These are phyloP conservation scores for Sclerotinia nivalis DNA, from an alignment of 2,329 filamentous ascomycete genomes.

Conservation along the genomic window DNA sequence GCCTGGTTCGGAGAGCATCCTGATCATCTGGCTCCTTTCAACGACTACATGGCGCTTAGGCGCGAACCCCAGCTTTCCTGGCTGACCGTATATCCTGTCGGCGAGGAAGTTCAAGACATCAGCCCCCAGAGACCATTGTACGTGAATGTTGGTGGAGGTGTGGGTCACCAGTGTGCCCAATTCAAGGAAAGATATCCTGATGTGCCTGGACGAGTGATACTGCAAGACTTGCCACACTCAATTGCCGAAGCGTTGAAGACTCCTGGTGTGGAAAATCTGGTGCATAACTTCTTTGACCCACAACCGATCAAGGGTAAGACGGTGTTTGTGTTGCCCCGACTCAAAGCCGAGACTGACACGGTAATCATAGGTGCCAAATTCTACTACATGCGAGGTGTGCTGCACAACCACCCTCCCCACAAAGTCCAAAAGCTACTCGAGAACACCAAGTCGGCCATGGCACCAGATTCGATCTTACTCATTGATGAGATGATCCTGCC, in stretches of 20 bases:
- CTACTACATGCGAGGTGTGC: conserved; percentile 45
- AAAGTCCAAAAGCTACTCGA: conserved; percentile 24
- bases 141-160: conserved; percentile 46
- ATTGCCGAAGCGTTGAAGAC: conserved; percentile 34
- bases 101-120: not conserved
- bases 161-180: conserved; percentile 43
- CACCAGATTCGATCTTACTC: conserved; percentile 37
- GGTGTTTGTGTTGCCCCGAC: not conserved
- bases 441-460: not conserved
- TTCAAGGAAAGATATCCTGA: conserved; percentile 41
- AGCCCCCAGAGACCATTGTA: conserved; percentile 34
- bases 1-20: not conserved
- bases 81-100: not conserved
- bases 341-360: no score
- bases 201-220: conserved; percentile 42
- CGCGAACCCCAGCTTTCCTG: not conserved
- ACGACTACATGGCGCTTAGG: conserved; percentile 6
- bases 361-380: conserved; percentile 28
- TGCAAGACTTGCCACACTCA: conserved; percentile 45
- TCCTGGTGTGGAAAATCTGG: conserved; percentile 39
- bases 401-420: conserved; percentile 45
- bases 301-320: conserved; percentile 37
- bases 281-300: conserved; percentile 36
- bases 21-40: not conserved
- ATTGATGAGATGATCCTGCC: conserved; percentile 48